A percentile compares a stretch with the other conserved stretches of the same genome.
Evolutionary conservation across 108 stramenopile genomes (phyloP).

Genomic region (Cylindrotheca closterium): DNA sequence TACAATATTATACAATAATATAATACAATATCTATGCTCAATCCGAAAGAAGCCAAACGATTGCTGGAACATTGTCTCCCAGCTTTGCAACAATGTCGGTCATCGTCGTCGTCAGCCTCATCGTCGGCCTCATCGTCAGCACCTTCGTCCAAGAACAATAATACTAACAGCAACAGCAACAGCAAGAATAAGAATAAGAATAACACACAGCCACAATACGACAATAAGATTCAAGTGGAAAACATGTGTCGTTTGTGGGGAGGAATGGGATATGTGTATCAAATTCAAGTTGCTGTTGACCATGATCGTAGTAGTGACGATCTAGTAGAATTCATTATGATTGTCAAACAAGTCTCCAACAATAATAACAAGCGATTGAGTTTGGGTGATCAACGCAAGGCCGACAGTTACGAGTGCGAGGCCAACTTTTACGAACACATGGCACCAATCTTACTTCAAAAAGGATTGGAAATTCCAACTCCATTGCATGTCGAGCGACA

Average conservation of each 20-base stretch:
- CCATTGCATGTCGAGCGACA: conserved; percentile 48
- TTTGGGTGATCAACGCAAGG: conserved; percentile 71
- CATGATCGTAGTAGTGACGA: not conserved
- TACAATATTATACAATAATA: too few species aligned
- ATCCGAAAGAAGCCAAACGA: not conserved
- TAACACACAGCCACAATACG: not conserved
- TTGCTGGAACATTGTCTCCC: not conserved
- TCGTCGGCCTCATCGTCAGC: too few species aligned
- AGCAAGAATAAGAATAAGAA: not conserved
- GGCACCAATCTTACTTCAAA: conserved; percentile 20
- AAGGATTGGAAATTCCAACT: conserved; percentile 15
- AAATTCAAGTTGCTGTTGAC: conserved; percentile 18
- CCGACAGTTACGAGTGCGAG: conserved; percentile 60
- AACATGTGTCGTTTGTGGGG: conserved; percentile 47
- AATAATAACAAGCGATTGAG: conserved; percentile 22
- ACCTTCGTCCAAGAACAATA: too few species aligned
- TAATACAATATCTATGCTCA: not conserved
- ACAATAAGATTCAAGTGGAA: not conserved
- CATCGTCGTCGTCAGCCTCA: not conserved
- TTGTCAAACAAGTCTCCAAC: conserved; percentile 56
- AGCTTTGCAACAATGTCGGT: not conserved
- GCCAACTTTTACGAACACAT: conserved; percentile 62
- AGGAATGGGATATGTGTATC: conserved; percentile 76
- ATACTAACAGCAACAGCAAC: not conserved
- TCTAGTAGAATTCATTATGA: conserved; percentile 15